Evolutionary conservation across 371 early-diverging fungal genomes (phyloP).

Genomic region (Vairimorpha necatrix): DNA sequence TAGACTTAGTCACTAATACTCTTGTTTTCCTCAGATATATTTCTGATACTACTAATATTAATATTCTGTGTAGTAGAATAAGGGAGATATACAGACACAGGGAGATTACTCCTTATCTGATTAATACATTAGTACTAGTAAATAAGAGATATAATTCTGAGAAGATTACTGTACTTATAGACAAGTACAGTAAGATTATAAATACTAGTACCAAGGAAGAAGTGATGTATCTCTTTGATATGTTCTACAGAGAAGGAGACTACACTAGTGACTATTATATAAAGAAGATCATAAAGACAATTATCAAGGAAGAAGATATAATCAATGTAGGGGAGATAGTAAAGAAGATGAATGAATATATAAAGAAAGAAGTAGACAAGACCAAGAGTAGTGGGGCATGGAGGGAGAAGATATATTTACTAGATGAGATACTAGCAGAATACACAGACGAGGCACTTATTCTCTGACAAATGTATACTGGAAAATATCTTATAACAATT

Average conservation of each 20-base stretch:
- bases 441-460: not conserved
- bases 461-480: too few relatives aligned
- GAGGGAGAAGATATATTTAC: constrained; percentile 17
- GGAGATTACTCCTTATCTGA: constrained; percentile 9
- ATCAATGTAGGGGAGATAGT: constrained; percentile 15
- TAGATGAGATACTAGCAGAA: constrained; percentile 52
- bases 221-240: constrained; percentile 58
- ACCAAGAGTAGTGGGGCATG: not conserved
- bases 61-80: not conserved
- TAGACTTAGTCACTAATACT: not conserved
- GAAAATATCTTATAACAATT: too few relatives aligned
- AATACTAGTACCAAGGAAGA: constrained; percentile 36
- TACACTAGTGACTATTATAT: constrained; percentile 42
- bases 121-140: constrained; percentile 37
- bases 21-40: not conserved
- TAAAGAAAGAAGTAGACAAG: constrained; percentile 23
- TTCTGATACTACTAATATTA: not conserved
- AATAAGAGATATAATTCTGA: not conserved
- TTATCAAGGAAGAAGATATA: constrained; percentile 17
- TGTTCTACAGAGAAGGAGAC: constrained; percentile 51
- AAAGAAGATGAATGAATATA: constrained; percentile 40
- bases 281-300: constrained; percentile 34
- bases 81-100: not conserved
- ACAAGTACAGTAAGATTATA: constrained; percentile 10
- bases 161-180: not conserved